Base-by-base conservation (phyloP, 495 filamentous ascomycete species). In the Aspergillus olivimuriae region DNA sequence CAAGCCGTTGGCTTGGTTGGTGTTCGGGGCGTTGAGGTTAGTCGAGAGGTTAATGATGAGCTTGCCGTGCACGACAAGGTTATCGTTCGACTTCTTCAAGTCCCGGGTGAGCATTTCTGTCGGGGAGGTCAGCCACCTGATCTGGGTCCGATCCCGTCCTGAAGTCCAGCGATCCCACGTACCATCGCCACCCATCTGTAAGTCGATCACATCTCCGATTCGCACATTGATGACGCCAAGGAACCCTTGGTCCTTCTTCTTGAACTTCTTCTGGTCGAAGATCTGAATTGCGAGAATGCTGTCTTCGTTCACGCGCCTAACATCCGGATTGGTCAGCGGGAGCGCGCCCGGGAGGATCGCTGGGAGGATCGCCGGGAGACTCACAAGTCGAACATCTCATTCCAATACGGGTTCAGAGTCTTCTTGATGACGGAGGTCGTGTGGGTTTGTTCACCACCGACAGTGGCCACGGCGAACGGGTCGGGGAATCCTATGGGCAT, bases 201-300 rank as follows among this genome's bases (percentile, higher is more conserved):
- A 64, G 61, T 96, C 92, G 39, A 98, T 86, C 28, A 90, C 84
- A 73, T 88, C 86, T 44, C 92, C 94, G 43, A 97, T 84, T 40
- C 89, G 84, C 45, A 97, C 84, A 62, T 98, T 98, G 52, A 98
- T 95, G 28, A 98, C 92, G 28, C 92, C 92, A 16, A 98, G 78
- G 55, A 98, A 98, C 1, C 92, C 92, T 62, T 98, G 92, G 56
- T 97, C 92, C 86, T 97, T 98, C 77, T 98, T 98, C 73, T 98
- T 98, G 73, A 97, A 98, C 65, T 98, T 98, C 74, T 96, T 97
- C 64, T 98, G 92, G 62, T 98, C 92, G 57, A 98, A 98, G 35
- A 98, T 95, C 62, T 98, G 92, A 32, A 98, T 89, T 15, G 91
- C 90, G 16, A 98, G 78, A 52, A 97, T 96, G 58, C 89, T 95